These are phyloP conservation scores for Fusarium nodosum DNA, from an alignment of 2,329 filamentous ascomycete species.

Conservation along the genomic window DNA sequence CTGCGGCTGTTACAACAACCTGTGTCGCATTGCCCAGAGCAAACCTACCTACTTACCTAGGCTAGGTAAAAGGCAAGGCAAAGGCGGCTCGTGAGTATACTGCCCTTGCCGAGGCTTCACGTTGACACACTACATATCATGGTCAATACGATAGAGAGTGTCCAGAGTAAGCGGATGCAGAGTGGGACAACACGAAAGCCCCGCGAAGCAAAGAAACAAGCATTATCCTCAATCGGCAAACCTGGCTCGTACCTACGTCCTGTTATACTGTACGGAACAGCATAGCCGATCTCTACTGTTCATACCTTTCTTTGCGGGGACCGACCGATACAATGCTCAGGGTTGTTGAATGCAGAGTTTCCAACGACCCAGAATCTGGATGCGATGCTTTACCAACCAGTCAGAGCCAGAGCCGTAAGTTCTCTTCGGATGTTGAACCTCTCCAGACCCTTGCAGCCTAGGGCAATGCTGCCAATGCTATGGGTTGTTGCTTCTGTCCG, in stretches of 20 bases:
- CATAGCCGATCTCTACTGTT: conserved; percentile 4
- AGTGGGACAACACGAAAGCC: conserved; percentile 6
- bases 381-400: not conserved
- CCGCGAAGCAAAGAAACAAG: conserved; percentile 5
- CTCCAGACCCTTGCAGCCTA: conserved; percentile 24
- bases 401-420: conserved; percentile 4
- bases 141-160: conserved; percentile 30
- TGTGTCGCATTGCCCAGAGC: not conserved
- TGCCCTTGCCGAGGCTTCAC: conserved; percentile 21
- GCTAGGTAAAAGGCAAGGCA: conserved; percentile 1
- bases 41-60: not conserved
- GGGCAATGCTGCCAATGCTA: conserved; percentile 3
- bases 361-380: not conserved
- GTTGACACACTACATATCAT: conserved; percentile 6
- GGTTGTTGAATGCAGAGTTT: not conserved
- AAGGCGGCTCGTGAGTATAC: conserved; percentile 13
- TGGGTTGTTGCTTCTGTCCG: conserved; percentile 15
- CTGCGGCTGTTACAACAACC: not conserved
- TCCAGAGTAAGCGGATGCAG: conserved; percentile 23
- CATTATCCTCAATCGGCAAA: conserved; percentile 6
- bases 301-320: conserved; percentile 1
- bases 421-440: conserved; percentile 37
- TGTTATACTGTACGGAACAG: conserved; percentile 9
- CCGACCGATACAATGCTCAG: not conserved
- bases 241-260: not conserved